Evolutionary conservation across 2,329 filamentous ascomycete genomes (phyloP), one percentile per base, ranked within the genome.

Genomic region (Aspergillus pseudoviridinutans): DNA sequence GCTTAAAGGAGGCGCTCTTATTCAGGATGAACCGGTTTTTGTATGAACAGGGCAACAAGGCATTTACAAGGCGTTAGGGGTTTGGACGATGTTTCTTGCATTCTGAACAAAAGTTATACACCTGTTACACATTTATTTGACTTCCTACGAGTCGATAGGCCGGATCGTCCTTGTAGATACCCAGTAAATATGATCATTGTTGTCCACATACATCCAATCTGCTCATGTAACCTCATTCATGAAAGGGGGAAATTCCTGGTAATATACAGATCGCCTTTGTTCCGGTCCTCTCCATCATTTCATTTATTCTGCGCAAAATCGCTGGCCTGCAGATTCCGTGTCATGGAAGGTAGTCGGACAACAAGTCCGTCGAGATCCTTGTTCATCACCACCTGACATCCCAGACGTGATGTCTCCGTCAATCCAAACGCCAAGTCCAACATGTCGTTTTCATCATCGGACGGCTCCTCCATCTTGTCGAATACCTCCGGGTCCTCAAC

Each of bases 301-400:
- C 58, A 66, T 65, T 76, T 77, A 67, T 78, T 71, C 66, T 75
- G 66, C 73, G 69, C 81, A 68, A 99, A 99, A 77, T 99, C 94
- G 74, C 91, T 96, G 14, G 91, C 91, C 78, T 99, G 94, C 76
- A 99, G 70, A 71, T 99, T 99, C 74, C 94, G 84, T 63, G 94
- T 97, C 92, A 97, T 97, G 41, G 86, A 87, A 12, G 94, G 94
- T 69, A 99, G 77, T 74, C 85, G 89, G 32, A 99, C 91, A 49
- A 86, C 85, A 68, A 99, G 63, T 0, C 94, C 94, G 71, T 97
- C 90, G 62, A 97, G 76, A 65, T 95, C 91, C 75, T 91, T 92
- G 58, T 80, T 89, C 93, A 99, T 97, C 71, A 85, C 82, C 27
- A 99, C 90, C 79, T 97, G 92, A 74, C 92, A 97, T 0, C 92